Conservation (phyloP, 2,329 filamentous ascomycete species). For the Ceratocystis eucalypticola region DNA sequence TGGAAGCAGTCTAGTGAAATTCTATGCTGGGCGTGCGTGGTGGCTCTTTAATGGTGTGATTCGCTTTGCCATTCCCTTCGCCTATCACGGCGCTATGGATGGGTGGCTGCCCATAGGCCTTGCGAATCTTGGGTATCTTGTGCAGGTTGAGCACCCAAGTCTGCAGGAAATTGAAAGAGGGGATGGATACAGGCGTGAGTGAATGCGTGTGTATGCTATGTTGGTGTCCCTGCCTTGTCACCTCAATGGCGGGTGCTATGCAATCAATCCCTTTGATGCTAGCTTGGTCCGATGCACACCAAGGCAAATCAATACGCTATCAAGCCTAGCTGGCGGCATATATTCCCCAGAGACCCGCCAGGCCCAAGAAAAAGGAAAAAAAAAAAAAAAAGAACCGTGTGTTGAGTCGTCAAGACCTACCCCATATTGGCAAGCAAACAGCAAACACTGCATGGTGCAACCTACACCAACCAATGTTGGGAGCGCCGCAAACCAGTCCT, state of each 20-base stretch:
- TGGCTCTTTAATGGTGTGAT: neutral
- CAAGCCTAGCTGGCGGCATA: too few relatives aligned
- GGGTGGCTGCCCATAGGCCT: too few relatives aligned
- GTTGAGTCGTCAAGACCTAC: neutral
- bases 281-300: too few relatives aligned
- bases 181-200: neutral
- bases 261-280: too few relatives aligned
- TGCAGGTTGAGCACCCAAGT: neutral
- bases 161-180: too few relatives aligned
- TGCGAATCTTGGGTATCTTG: too few relatives aligned
- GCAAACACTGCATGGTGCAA: neutral
- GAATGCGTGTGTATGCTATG: neutral
- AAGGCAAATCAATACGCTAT: too few relatives aligned
- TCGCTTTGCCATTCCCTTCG: neutral
- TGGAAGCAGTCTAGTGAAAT: neutral
- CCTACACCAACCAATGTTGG: neutral
- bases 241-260: too few relatives aligned
- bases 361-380: neutral
- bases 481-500: neutral
- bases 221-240: too few relatives aligned
- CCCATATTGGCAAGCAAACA: slow-evolving; percentile 8
- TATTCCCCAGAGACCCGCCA: too few relatives aligned
- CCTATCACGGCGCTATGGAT: neutral
- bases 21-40: too few relatives aligned
- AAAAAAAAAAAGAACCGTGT: neutral